Evolutionary conservation across 1,284 basidiomycete species (phyloP).

Genomic region (Grifola frondosa): DNA sequence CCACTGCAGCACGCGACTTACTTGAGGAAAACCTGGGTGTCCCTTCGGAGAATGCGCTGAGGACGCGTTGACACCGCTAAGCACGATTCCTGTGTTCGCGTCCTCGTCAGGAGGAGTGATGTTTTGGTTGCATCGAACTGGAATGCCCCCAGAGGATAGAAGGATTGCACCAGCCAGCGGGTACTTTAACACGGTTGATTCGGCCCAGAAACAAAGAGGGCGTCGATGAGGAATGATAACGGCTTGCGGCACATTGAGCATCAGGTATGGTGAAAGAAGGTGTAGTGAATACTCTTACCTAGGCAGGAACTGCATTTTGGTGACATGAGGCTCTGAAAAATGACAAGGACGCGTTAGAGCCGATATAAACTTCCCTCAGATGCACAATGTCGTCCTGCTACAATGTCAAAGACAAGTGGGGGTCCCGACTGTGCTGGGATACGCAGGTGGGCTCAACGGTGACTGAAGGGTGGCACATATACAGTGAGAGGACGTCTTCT

Average conservation of each 20-base stretch:
- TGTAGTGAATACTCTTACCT: slow-evolving; percentile 50
- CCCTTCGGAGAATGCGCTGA: slow-evolving; percentile 90
- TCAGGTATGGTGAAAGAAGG: slow-evolving; percentile 9
- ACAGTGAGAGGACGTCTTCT: slow-evolving; percentile 83
- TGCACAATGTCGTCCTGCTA: background rate
- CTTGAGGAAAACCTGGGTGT: slow-evolving; percentile 88
- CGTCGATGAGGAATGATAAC: slow-evolving; percentile 75
- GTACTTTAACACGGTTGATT: slow-evolving; percentile 81
- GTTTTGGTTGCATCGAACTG: slow-evolving; percentile 89
- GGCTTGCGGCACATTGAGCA: slow-evolving; percentile 42
- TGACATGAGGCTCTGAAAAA: slow-evolving; percentile 73
- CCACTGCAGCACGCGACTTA: slow-evolving; percentile 53
- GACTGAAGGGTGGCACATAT: slow-evolving; percentile 60
- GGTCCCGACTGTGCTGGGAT: background rate
- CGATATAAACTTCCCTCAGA: no score
- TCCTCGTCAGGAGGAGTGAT: slow-evolving; percentile 16
- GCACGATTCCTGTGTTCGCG: slow-evolving; percentile 6
- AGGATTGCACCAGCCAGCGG: slow-evolving; percentile 73
- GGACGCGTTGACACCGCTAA: slow-evolving; percentile 3
- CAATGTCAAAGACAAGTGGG: background rate
- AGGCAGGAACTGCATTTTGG: slow-evolving; percentile 87
- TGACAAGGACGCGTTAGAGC: background rate
- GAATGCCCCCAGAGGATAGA: slow-evolving; percentile 88
- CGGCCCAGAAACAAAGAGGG: slow-evolving; percentile 92
- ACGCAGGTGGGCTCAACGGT: background rate